Evolutionary conservation across 148 eudicot species (phyloP), one percentile per base, ranked within the genome.

Genomic region (Simmondsia chinensis): DNA sequence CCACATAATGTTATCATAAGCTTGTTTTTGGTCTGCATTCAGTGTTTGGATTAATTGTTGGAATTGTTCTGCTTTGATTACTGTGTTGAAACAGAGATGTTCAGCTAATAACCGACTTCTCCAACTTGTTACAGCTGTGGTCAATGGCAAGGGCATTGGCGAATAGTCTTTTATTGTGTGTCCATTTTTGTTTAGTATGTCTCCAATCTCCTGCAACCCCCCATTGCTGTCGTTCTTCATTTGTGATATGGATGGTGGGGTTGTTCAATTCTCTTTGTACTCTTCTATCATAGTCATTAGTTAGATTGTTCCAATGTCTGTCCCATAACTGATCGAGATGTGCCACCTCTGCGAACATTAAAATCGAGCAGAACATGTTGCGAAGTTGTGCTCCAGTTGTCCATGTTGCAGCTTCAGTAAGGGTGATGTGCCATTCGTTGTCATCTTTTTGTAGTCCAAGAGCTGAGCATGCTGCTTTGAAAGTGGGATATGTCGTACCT

Each of bases 311-410:
- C 39, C 7, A 33, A 22, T 48, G 34, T 12, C 17, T 6, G 6
- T 45, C 35, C 34, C 34, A 45, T 13, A 45, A 13, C 5, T 13
- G 3, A 7, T 6, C 4, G 1, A 20, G 34, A 6, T 21, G 20
- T 30, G 16, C 14, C n/a, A 48, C 27, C 14, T 33, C 29, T n/a
- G 24, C 14, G 28, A 51, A 51, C 35, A 51, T 51, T 14, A 51
- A 12, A 9, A 51, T 51, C 11, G 27, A 27, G 20, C 13, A 38
- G 7, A 38, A 38, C 17, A 51, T 2, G 15, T 36, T 50, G 23
- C 36, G 1, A 0, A 51, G 9, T 26, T 51, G 14, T 11, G 44
- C 7, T 1, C 43, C 34, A 9, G 45, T 6, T 9, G 24, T 11
- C 56, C 35, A 38, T 3, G 11, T 38, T 5, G 56, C 17, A 5